Evolutionary conservation across 2,329 filamentous ascomycete genomes (phyloP).

Genomic region (Cytospora piceae): DNA sequence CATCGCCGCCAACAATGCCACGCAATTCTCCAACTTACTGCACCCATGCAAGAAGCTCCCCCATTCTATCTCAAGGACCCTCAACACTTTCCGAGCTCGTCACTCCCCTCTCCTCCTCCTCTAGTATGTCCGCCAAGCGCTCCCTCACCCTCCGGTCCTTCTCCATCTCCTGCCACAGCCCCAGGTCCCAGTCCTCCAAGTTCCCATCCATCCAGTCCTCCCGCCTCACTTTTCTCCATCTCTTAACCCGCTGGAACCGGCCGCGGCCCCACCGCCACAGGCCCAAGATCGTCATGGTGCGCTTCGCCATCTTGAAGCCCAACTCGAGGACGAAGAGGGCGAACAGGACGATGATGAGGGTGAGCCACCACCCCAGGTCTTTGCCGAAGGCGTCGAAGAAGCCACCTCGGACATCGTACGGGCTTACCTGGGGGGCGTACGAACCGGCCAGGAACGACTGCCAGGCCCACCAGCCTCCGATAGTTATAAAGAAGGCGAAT

Average conservation of each 20-base stretch:
- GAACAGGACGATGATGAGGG: slow-evolving; percentile 65
- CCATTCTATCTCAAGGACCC: not conserved
- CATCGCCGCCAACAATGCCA: not conserved
- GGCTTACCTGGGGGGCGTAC: slow-evolving; percentile 56
- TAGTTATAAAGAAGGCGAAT: slow-evolving; percentile 60
- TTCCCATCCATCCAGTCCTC: slow-evolving; percentile 27
- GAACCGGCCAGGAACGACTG: slow-evolving; percentile 69
- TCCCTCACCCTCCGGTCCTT: slow-evolving; percentile 51
- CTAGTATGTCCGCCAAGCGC: slow-evolving; percentile 45
- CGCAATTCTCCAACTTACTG: not conserved
- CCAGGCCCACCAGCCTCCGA: slow-evolving; percentile 73
- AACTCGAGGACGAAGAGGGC: slow-evolving; percentile 68
- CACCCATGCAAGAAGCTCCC: no score
- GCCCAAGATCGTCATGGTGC: slow-evolving; percentile 50
- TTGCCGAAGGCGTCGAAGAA: slow-evolving; percentile 70
- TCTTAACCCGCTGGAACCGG: slow-evolving; percentile 30
- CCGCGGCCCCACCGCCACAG: slow-evolving; percentile 46
- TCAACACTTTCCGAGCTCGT: not conserved
- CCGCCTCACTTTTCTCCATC: slow-evolving; percentile 20
- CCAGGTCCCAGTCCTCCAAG: slow-evolving; percentile 56
- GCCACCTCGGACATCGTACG: slow-evolving; percentile 70
- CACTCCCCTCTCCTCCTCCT: slow-evolving; percentile 13
- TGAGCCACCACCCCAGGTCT: slow-evolving; percentile 75
- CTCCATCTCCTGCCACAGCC: slow-evolving; percentile 63
- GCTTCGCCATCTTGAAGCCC: slow-evolving; percentile 54